Evolutionary conservation across 306 rosid genomes (phyloP).

Genomic region (Herpetospermum pedunculosum): DNA sequence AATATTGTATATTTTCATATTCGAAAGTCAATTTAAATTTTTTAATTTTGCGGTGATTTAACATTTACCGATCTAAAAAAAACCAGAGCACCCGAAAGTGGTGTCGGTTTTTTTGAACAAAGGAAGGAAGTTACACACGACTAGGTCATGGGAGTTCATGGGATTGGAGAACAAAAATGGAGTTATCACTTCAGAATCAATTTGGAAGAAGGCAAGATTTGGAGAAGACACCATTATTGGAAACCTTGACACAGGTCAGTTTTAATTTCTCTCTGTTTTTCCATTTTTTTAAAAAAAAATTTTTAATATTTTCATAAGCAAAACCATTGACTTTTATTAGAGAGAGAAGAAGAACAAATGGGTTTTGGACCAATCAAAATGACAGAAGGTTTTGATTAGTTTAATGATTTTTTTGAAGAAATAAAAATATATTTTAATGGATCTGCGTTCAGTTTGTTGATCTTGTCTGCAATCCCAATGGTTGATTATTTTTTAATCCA

Average conservation of each 20-base stretch:
- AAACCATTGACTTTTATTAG: background rate
- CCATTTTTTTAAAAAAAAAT: background rate
- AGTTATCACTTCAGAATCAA: constrained; percentile 26
- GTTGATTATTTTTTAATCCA: background rate
- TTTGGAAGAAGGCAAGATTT: constrained; percentile 72
- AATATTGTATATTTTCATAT: background rate
- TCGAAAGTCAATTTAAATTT: too few species aligned
- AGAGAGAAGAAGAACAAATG: background rate
- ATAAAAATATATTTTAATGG: background rate
- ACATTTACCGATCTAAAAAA: background rate
- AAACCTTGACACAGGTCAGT: constrained; percentile 71
- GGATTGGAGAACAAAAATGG: constrained; percentile 45
- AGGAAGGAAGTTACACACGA: constrained; percentile 76
- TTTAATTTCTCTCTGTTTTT: background rate
- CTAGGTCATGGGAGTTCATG: constrained; percentile 80
- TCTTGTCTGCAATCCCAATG: background rate
- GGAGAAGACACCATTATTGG: constrained; percentile 72
- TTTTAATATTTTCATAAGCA: background rate
- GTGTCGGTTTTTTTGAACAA: constrained; percentile 57
- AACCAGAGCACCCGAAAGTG: constrained; percentile 53
- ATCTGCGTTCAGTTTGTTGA: background rate
- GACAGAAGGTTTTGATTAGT: background rate
- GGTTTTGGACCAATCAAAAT: background rate
- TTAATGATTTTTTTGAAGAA: background rate
- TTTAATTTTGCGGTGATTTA: too few species aligned